phyloP scores from a whole-genome alignment of 2,329 filamentous ascomycete species.

The Stagonosporopsis cucurbitacearum region DNA sequence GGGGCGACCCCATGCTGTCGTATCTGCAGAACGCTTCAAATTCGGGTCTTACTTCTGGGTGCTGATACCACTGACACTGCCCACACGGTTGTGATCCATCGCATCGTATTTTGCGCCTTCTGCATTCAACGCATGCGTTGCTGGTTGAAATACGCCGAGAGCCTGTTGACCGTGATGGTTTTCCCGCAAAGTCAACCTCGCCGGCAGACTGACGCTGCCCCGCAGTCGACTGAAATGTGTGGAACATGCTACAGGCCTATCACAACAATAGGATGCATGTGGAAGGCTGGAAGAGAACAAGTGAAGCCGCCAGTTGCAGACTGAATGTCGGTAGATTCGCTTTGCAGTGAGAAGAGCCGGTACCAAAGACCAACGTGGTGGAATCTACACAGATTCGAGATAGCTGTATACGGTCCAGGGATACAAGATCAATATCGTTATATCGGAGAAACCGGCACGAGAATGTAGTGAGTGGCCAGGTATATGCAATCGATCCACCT shows the following conservation, averaged over 20 bases:
- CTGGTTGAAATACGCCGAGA: constrained; percentile 56
- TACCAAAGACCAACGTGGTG: constrained; percentile 17
- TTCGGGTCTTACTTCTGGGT: constrained; percentile 62
- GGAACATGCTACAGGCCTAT: constrained; percentile 50
- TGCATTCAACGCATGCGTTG: constrained; percentile 77
- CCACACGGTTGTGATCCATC: constrained; percentile 83
- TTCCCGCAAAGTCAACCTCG: constrained; percentile 45
- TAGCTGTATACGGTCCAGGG: constrained; percentile 14
- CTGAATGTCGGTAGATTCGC: constrained; percentile 12
- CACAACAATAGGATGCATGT: constrained; percentile 5
- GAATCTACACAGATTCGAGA: constrained; percentile 22
- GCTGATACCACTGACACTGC: constrained; percentile 81
- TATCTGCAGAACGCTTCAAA: not conserved
- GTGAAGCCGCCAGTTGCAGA: constrained; percentile 18
- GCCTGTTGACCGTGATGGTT: constrained; percentile 45
- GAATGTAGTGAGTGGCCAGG: constrained; percentile 18
- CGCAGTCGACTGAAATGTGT: constrained; percentile 52
- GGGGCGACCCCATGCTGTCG: not conserved
- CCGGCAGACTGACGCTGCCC: constrained; percentile 41
- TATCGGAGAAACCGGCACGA: constrained; percentile 25
- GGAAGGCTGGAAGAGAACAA: constrained; percentile 10
- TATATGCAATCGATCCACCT: constrained; percentile 6
- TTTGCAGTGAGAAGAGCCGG: constrained; percentile 10
- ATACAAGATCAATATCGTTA: constrained; percentile 23
- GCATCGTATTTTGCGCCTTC: constrained; percentile 82